A percentile compares a stretch with the other conserved stretches of the same genome.
Conservation (phyloP, 1,284 basidiomycete genomes). For the Schizophyllum commune region DNA sequence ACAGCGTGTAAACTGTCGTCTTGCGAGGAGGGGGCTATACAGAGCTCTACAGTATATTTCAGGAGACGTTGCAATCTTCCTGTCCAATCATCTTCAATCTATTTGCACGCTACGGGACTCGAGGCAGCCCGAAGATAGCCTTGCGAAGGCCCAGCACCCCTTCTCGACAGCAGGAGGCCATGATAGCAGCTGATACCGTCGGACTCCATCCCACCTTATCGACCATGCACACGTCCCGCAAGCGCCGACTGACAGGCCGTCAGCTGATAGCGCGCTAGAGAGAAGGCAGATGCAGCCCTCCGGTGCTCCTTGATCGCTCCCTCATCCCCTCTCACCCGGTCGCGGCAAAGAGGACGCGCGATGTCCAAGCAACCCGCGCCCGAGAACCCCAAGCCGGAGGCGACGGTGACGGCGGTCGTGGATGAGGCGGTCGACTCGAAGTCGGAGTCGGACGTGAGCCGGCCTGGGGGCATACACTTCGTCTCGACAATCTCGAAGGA, state of each 20-base stretch:
- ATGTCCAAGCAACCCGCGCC: constrained; percentile 13
- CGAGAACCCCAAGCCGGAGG: constrained; percentile 10
- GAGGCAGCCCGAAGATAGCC: no score
- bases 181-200: not conserved
- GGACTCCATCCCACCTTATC: not conserved
- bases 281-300: not conserved
- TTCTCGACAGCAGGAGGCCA: no score
- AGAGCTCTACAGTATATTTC: no score
- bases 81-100: no score
- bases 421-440: constrained; percentile 5
- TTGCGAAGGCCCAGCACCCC: no score
- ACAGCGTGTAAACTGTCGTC: no score
- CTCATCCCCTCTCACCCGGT: not conserved
- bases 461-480: constrained; percentile 13
- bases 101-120: no score
- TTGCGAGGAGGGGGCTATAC: no score
- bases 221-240: not conserved
- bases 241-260: not conserved
- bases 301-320: not conserved
- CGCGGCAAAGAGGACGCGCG: not conserved
- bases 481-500: constrained; percentile 31
- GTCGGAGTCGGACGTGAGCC: not conserved
- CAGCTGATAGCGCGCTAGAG: not conserved
- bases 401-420: constrained; percentile 6
- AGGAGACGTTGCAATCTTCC: no score